Evolutionary conservation across 2,329 filamentous ascomycete species (phyloP).

Genomic region (Pleomassaria siparia): DNA sequence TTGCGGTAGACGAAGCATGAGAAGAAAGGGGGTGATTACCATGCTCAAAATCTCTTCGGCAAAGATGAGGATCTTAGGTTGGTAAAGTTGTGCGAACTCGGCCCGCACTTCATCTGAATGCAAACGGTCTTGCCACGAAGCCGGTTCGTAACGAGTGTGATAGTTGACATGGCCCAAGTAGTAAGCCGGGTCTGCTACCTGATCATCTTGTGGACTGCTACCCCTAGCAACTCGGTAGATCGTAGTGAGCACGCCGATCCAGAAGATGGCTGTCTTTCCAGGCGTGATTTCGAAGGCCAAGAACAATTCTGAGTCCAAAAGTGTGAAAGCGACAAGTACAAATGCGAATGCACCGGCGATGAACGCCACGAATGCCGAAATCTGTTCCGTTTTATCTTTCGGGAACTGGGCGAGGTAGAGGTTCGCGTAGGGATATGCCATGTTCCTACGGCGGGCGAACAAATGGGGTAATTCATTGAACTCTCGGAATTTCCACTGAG

Average conservation of each 20-base stretch:
- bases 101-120: constrained; percentile 91
- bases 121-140: constrained; percentile 84
- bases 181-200: constrained; percentile 89
- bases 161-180: constrained; percentile 86
- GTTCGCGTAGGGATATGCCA: constrained; percentile 92
- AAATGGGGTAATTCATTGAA: constrained; percentile 96
- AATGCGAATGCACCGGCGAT: constrained; percentile 83
- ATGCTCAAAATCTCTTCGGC: constrained; percentile 91
- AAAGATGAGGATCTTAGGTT: constrained; percentile 90
- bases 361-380: constrained; percentile 83
- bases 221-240: constrained; percentile 83
- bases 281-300: constrained; percentile 88
- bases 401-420: constrained; percentile 95
- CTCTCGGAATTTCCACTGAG: constrained; percentile 97
- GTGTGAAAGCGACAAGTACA: constrained; percentile 77
- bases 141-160: constrained; percentile 88
- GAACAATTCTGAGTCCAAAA: constrained; percentile 90
- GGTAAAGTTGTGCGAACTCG: constrained; percentile 88
- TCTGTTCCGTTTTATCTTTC: constrained; percentile 86
- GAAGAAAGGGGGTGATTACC: constrained; percentile 84
- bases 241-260: constrained; percentile 77
- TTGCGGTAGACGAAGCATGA: constrained; percentile 82
- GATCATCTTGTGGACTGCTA: constrained; percentile 78
- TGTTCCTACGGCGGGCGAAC: constrained; percentile 84
- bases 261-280: constrained; percentile 87